Base-by-base conservation (phyloP, 495 filamentous ascomycete genomes). In the Penicillium diatomitis region DNA sequence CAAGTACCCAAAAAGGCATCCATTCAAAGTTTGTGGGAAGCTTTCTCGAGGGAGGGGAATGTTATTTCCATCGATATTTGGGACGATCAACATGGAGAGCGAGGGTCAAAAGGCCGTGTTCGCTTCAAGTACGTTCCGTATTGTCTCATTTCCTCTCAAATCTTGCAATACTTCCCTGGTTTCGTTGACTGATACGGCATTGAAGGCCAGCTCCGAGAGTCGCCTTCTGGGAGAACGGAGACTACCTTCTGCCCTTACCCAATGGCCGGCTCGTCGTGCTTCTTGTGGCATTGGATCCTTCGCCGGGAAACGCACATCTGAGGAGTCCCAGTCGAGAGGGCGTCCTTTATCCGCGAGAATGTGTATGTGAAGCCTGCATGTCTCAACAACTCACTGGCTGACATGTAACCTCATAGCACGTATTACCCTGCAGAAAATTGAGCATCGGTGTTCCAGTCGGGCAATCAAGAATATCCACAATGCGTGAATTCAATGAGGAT, bases 21-120 rank as follows among this genome's bases (percentile, higher is more conserved):
- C 20, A 71, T 72, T 0, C 50, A 55, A 9, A 51, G 49, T 5
- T 47, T 79, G 8, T 73, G 72, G 63, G 36, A 54, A 4, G 53
- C 62, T 2, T 72, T 79, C 45, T 54, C 55, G 3, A 52, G 56
- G 2, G 61, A 79, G 41, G 75, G 75, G 0, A 52, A 53, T 4
- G 58, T 78, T 20, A 51, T 57, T 9, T 60, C 63, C 0, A 74
- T 79, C 41, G 73, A 76, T 29, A 55, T 78, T 1, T 72, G 63
- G 32, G 68, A 70, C 35, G 61, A 73, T 46, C 34, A 38, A 6
- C 53, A 62, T 20, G 70, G 65, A 7, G 47, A 55, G 9, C 39
- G 61, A 38, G 48, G 48, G 8, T 50, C 54, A 2, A 59, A 49
- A 33, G 74, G 62, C 4, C 62, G 63, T 8, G 48, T 77, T n/a